Conservation (phyloP, 2,329 filamentous ascomycete genomes). For the Fusarium foetens region DNA sequence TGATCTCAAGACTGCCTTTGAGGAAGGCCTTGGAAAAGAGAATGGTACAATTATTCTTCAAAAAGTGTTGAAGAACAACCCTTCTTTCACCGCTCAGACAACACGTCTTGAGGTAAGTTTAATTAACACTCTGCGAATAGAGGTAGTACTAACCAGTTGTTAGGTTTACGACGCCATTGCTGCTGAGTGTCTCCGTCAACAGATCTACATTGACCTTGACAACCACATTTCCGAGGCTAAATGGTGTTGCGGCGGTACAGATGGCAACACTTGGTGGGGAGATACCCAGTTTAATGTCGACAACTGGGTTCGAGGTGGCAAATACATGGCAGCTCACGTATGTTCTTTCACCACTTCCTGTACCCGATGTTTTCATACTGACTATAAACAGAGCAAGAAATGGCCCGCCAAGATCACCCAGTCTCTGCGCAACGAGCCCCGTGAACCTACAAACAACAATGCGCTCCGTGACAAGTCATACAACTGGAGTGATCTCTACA, state of each 20-base stretch:
- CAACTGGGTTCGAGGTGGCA: conserved; percentile 69
- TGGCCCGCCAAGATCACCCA: conserved; percentile 45
- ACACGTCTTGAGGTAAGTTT: conserved; percentile 60
- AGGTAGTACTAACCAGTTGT: fast-evolving
- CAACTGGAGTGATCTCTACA: conserved; percentile 68
- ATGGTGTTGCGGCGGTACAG: conserved; percentile 66
- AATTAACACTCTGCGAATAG: fast-evolving
- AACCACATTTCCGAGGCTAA: conserved; percentile 68
- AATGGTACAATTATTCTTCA: conserved; percentile 64
- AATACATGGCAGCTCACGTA: conserved; percentile 70
- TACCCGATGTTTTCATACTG: fast-evolving
- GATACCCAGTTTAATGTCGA: conserved; percentile 66
- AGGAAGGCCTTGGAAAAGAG: conserved; percentile 57
- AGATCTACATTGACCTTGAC: conserved; percentile 68
- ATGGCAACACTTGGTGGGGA: conserved; percentile 71
- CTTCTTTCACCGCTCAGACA: conserved; percentile 62
- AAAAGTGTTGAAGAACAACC: conserved; percentile 66
- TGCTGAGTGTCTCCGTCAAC: conserved; percentile 62
- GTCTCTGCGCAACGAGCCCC: conserved; percentile 63
- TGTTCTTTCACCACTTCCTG: background rate
- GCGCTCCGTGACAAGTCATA: conserved; percentile 53
- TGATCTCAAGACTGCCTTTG: conserved; percentile 57
- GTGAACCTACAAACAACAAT: conserved; percentile 51
- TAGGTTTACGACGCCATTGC: conserved; percentile 68
- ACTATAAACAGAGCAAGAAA: background rate